A percentile compares a stretch with the other conserved stretches of the same genome.
These are phyloP conservation scores for Thermomucor indicae-seudaticae DNA, from an alignment of 371 early-diverging fungal species.

Conservation along the genomic window DNA sequence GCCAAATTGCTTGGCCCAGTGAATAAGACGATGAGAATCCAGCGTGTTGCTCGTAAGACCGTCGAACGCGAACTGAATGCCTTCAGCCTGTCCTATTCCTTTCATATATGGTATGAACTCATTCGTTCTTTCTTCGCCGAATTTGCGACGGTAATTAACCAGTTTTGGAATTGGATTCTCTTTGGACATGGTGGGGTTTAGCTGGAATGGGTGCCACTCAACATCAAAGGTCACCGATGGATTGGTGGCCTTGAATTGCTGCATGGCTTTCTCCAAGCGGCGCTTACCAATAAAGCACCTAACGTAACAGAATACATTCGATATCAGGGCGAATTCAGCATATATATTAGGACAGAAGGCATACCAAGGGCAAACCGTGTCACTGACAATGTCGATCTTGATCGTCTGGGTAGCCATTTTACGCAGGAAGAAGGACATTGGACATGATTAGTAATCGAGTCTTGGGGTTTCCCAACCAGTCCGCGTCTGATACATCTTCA, in stretches of 20 bases:
- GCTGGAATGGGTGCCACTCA: constrained; percentile 63
- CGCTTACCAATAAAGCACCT: constrained; percentile 70
- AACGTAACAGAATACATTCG: constrained; percentile 5
- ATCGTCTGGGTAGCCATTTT: constrained; percentile 1
- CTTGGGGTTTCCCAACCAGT: too few species aligned
- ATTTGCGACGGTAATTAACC: constrained; percentile 50
- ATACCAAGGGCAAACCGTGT: constrained; percentile 16
- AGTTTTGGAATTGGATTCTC: constrained; percentile 37
- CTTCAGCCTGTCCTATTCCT: constrained; percentile 51
- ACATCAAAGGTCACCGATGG: constrained; percentile 48
- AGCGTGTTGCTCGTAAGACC: constrained; percentile 63
- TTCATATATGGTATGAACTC: constrained; percentile 48
- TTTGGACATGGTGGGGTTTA: constrained; percentile 47
- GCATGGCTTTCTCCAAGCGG: constrained; percentile 62
- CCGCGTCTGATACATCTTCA: too few species aligned
- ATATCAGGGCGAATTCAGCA: not conserved
- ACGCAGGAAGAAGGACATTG: too few species aligned
- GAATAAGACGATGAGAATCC: constrained; percentile 66
- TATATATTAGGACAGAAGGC: not conserved
- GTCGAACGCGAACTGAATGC: constrained; percentile 56
- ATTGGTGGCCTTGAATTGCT: constrained; percentile 36
- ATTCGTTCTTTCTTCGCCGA: constrained; percentile 47
- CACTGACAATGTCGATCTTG: constrained; percentile 14
- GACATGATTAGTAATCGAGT: too few species aligned
- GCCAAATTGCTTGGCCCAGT: constrained; percentile 49